These are phyloP conservation scores for Acanthamoeba divionensis DNA, from an alignment of 208 protist genomes.

Conservation along the genomic window DNA sequence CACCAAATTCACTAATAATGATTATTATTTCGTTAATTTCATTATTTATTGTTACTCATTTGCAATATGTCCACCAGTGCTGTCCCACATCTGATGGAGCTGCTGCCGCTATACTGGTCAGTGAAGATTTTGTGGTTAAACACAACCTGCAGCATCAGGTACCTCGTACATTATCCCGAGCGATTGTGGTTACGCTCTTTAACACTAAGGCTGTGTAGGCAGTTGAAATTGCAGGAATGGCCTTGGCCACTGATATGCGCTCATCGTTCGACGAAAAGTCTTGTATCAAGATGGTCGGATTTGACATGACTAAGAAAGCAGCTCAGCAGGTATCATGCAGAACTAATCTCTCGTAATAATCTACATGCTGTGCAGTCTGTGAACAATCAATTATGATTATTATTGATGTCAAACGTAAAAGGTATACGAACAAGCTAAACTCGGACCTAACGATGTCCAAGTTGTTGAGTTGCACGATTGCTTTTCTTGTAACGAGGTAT, in stretches of 20 bases:
- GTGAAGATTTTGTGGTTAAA: constrained; percentile 66
- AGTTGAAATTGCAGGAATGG: constrained; percentile 53
- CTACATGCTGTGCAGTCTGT: not conserved
- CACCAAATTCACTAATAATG: not conserved
- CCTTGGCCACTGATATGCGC: constrained; percentile 59
- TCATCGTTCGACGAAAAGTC: constrained; percentile 36
- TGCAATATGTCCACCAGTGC: constrained; percentile 17
- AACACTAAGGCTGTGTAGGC: constrained; percentile 29
- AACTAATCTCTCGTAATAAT: no score
- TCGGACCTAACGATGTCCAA: constrained; percentile 61
- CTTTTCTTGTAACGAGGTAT: constrained; percentile 72
- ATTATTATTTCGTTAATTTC: constrained; percentile 14
- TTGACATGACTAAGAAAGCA: constrained; percentile 59
- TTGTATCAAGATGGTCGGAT: constrained; percentile 60
- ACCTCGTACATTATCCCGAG: no score
- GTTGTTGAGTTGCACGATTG: constrained; percentile 72
- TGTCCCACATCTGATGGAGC: constrained; percentile 68
- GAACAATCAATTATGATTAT: not conserved
- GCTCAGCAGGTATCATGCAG: not conserved
- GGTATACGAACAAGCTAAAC: constrained; percentile 8
- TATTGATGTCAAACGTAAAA: no score
- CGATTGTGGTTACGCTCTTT: not conserved
- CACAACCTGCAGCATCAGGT: constrained; percentile 51
- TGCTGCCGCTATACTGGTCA: constrained; percentile 56
- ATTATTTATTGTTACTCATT: not conserved